phyloP scores from a whole-genome alignment of 768 basidiomycete species.

The Cystobasidium onofrii region DNA sequence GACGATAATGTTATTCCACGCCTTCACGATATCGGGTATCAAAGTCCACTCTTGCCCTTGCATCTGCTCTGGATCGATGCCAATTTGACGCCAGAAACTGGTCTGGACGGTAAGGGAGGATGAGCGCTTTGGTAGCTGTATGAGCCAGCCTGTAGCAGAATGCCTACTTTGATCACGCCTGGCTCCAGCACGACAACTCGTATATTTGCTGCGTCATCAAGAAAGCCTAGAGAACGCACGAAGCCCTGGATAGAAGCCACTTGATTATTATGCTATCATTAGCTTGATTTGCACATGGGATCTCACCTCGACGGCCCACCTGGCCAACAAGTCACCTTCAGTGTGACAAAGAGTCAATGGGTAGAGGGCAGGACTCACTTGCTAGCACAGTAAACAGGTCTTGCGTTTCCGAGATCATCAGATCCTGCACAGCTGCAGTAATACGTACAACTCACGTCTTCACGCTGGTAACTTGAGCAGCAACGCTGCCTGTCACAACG shows the following conservation, averaged over 20 bases:
- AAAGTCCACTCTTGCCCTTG: conserved; percentile 4
- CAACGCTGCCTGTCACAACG: not conserved
- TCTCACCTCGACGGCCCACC: conserved; percentile 8
- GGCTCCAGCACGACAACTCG: not conserved
- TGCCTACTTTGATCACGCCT: not conserved
- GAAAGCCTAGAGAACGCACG: not conserved
- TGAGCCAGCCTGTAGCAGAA: too few relatives aligned
- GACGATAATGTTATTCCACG: not conserved
- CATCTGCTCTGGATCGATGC: not conserved
- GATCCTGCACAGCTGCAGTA: too few relatives aligned
- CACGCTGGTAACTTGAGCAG: not conserved
- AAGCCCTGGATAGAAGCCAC: not conserved
- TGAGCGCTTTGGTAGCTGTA: too few relatives aligned
- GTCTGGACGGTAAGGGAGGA: not conserved
- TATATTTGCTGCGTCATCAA: not conserved
- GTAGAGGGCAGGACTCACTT: not conserved
- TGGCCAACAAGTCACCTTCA: not conserved
- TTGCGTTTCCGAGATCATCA: too few relatives aligned
- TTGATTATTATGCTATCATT: too few relatives aligned
- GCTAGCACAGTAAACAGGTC: conserved; percentile 1
- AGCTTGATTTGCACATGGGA: too few relatives aligned
- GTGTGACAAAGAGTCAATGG: too few relatives aligned
- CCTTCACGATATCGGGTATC: not conserved
- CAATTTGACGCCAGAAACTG: not conserved
- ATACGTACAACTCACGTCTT: conserved; percentile 7